A percentile compares a stretch with the other conserved stretches of the same genome.
These are phyloP conservation scores for Oxyria digyna DNA, from an alignment of 148 eudicot genomes.

Conservation along the genomic window DNA sequence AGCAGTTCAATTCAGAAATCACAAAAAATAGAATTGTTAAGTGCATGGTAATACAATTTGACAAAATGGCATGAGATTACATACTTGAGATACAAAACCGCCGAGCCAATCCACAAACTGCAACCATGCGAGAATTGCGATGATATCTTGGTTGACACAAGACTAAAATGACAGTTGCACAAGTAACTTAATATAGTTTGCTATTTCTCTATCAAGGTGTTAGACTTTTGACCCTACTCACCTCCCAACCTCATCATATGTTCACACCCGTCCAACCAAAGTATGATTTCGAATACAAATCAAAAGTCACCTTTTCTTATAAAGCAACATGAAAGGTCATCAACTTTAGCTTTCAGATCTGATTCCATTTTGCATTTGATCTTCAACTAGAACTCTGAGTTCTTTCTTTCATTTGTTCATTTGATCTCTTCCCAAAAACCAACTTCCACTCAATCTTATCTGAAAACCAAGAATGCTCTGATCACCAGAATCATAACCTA, in stretches of 20 bases:
- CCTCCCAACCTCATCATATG: neutral
- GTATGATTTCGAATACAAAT: slow-evolving; percentile 1
- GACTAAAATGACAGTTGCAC: neutral
- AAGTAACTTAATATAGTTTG: neutral
- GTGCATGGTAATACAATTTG: neutral
- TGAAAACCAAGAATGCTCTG: neutral
- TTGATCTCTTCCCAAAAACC: neutral
- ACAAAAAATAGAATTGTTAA: neutral
- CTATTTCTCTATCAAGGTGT: neutral
- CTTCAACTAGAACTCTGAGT: neutral
- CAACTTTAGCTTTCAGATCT: slow-evolving; percentile 18
- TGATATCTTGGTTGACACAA: neutral
- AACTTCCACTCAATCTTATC: neutral
- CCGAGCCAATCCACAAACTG: neutral
- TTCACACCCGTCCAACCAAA: neutral
- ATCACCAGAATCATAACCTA: too few relatives aligned
- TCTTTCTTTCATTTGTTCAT: neutral
- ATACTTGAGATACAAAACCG: neutral
- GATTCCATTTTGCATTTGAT: neutral
- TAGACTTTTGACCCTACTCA: neutral
- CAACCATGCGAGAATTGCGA: neutral
- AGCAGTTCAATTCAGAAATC: neutral
- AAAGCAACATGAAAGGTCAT: slow-evolving; percentile 18
- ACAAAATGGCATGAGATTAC: neutral
- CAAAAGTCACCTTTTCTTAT: slow-evolving; percentile 5